phyloP scores from a whole-genome alignment of 164 flowering plant genomes.

The Euptelea pleiosperma region DNA sequence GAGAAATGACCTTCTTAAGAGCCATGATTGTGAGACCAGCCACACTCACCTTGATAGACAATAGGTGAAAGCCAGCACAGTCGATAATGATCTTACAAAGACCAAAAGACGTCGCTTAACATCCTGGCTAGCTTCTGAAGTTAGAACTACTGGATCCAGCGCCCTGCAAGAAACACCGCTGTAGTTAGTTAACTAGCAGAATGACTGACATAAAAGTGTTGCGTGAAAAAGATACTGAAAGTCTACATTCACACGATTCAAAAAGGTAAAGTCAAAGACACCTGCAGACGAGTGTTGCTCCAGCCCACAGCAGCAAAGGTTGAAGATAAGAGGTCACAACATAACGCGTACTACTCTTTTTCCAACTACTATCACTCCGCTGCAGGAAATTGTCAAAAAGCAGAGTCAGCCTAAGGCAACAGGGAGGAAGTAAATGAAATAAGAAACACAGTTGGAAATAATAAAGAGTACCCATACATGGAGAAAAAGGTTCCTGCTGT shows the following conservation, averaged over 20 bases:
- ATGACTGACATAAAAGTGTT: neutral
- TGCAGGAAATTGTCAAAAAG: slow-evolving; percentile 26
- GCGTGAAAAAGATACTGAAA: neutral
- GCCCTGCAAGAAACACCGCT: slow-evolving; percentile 45
- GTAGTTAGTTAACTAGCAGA: slow-evolving; percentile 5
- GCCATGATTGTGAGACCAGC: neutral
- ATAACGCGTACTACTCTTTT: slow-evolving; percentile 59
- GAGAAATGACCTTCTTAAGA: neutral
- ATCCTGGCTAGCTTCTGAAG: slow-evolving; percentile 70
- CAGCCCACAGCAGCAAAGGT: slow-evolving; percentile 84
- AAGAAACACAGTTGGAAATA: neutral
- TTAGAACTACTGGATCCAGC: slow-evolving; percentile 73
- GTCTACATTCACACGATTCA: neutral
- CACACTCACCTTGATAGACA: slow-evolving; percentile 78
- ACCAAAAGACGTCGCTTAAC: slow-evolving; percentile 74
- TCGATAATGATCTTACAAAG: slow-evolving; percentile 83
- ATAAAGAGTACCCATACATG: slow-evolving; percentile 39
- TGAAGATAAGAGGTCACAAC: slow-evolving; percentile 65
- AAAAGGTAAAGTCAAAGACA: slow-evolving; percentile 15
- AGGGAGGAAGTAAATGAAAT: neutral
- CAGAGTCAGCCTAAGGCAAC: neutral
- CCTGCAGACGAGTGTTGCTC: slow-evolving; percentile 88
- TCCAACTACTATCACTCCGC: slow-evolving; percentile 70
- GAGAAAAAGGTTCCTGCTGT: slow-evolving; percentile 49
- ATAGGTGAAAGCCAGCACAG: slow-evolving; percentile 86